Evolutionary conservation across 352 stramenopile species (phyloP).

Genomic region (Pythium scleroteichum): DNA sequence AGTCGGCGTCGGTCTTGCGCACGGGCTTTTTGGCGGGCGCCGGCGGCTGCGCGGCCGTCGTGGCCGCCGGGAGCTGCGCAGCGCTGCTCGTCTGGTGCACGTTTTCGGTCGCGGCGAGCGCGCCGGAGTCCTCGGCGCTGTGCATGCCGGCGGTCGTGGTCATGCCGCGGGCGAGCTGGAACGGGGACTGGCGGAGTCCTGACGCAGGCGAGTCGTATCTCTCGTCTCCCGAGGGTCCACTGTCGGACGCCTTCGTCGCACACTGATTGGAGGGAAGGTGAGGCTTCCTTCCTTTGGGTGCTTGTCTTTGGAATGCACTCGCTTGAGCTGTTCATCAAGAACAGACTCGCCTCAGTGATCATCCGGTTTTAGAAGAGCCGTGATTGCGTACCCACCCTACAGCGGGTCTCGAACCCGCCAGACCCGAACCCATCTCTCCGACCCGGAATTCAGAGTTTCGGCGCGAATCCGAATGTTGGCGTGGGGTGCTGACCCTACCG

Average conservation of each 20-base stretch:
- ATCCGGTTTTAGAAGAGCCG: not conserved
- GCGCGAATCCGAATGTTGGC: no score
- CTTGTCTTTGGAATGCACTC: conserved; percentile 8
- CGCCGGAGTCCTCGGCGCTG: conserved; percentile 23
- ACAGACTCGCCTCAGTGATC: no score
- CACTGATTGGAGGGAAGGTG: conserved; percentile 6
- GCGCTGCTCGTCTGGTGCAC: conserved; percentile 8
- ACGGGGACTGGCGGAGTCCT: no score
- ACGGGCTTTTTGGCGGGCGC: not conserved
- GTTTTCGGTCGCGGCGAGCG: conserved; percentile 26
- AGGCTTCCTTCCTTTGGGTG: not conserved
- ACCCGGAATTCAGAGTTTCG: no score
- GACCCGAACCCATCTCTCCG: no score
- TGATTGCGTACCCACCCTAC: no score
- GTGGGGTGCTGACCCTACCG: no score
- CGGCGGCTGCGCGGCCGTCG: not conserved
- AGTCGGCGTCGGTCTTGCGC: conserved; percentile 59
- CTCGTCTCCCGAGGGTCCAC: conserved; percentile 9
- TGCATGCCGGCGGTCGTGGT: conserved; percentile 25
- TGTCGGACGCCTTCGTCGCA: conserved; percentile 8
- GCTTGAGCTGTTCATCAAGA: no score
- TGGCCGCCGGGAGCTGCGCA: not conserved
- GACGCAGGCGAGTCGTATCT: not conserved
- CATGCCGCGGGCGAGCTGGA: not conserved
- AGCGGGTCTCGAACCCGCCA: no score